phyloP scores from a whole-genome alignment of 768 basidiomycete genomes.

The Gymnopilus dilepis region DNA sequence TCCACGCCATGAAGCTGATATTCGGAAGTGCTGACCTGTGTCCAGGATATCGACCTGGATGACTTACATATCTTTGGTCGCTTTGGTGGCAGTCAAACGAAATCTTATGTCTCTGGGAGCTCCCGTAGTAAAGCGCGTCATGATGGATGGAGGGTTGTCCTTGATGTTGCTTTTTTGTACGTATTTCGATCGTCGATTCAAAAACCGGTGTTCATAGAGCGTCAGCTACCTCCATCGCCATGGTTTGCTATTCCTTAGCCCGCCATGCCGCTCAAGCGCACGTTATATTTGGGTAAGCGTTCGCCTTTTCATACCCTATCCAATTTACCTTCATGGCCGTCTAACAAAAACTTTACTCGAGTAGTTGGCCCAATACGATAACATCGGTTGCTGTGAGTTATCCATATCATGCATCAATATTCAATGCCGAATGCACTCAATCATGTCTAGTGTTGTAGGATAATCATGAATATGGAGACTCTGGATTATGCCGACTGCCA shows the following conservation, averaged over 20 bases:
- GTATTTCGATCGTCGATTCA: background rate
- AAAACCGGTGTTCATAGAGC: background rate
- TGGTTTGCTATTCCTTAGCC: slow-evolving; percentile 9
- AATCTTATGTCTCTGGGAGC: background rate
- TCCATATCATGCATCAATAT: too few species aligned
- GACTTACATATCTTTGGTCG: slow-evolving; percentile 8
- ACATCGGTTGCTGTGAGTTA: slow-evolving; percentile 11
- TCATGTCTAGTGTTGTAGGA: slow-evolving; percentile 1
- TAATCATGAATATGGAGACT: slow-evolving; percentile 20
- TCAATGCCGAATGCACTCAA: background rate
- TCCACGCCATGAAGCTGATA: too few species aligned
- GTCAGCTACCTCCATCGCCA: slow-evolving; percentile 7
- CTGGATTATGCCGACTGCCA: background rate
- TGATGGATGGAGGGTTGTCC: slow-evolving; percentile 12
- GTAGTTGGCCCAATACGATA: slow-evolving; percentile 12
- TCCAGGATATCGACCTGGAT: slow-evolving; percentile 15
- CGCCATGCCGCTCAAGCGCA: slow-evolving; percentile 9
- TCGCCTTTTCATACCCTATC: background rate
- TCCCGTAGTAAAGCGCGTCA: slow-evolving; percentile 16
- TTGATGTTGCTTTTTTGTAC: slow-evolving; percentile 12
- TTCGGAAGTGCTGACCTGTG: too few species aligned
- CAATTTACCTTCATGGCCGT: too few species aligned
- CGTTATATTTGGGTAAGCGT: slow-evolving; percentile 15
- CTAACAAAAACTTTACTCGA: background rate
- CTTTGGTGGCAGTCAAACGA: slow-evolving; percentile 4